Evolutionary conservation across 257 asterid species (phyloP).

Genomic region (Primulina tabacum): DNA sequence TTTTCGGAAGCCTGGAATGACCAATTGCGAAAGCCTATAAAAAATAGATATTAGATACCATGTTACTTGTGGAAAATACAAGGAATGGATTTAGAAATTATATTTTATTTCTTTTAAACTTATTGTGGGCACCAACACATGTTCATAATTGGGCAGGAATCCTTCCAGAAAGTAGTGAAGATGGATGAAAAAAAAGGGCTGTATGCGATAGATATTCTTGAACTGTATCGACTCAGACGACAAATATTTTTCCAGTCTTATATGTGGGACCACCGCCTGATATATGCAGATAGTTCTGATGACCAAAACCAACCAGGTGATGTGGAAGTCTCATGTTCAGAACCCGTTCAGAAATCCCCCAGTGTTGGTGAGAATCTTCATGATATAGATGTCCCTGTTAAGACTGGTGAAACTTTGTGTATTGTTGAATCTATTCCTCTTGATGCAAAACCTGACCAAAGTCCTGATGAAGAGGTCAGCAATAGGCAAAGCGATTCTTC

Average conservation of each 20-base stretch:
- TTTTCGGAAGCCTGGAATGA: not conserved
- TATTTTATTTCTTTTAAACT: not conserved
- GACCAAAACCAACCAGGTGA: slow-evolving; percentile 32
- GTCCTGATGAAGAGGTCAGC: slow-evolving; percentile 27
- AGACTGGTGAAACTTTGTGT: slow-evolving; percentile 24
- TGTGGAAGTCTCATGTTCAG: slow-evolving; percentile 32
- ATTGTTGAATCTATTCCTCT: slow-evolving; percentile 30
- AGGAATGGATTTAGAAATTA: too few relatives aligned
- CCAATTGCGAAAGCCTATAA: not conserved
- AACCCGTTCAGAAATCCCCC: slow-evolving; percentile 35
- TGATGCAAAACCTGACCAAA: slow-evolving; percentile 37
- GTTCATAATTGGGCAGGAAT: slow-evolving; percentile 52
- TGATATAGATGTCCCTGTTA: slow-evolving; percentile 32
- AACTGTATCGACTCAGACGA: slow-evolving; percentile 71
- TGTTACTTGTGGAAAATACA: not conserved
- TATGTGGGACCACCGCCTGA: slow-evolving; percentile 84
- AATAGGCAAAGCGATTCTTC: slow-evolving; percentile 23
- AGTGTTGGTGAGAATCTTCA: slow-evolving; percentile 33
- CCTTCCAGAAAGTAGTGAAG: slow-evolving; percentile 47
- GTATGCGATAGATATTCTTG: slow-evolving; percentile 67
- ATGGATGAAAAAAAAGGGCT: slow-evolving; percentile 61
- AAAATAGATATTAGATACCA: slow-evolving; percentile 7
- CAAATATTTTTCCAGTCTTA: slow-evolving; percentile 76
- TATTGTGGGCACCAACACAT: slow-evolving; percentile 23
- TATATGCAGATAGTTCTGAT: slow-evolving; percentile 52